These are phyloP conservation scores for Ligustrum vulgare DNA, from an alignment of 257 asterid genomes.

Conservation along the genomic window DNA sequence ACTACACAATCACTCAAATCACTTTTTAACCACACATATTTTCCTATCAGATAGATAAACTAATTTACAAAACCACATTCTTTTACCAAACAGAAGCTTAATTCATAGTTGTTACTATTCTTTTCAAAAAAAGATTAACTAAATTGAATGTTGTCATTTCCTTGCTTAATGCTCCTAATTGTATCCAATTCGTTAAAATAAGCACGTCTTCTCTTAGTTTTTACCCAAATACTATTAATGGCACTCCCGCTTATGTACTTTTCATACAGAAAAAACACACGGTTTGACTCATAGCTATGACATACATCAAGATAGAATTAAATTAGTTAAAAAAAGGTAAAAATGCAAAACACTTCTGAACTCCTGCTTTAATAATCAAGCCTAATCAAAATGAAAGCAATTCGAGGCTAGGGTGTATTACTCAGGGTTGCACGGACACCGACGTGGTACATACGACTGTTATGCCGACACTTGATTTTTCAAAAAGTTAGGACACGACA, in stretches of 20 bases:
- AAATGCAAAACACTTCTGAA: neutral
- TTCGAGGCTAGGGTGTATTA: neutral
- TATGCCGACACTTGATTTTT: no score
- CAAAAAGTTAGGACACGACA: no score
- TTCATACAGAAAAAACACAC: neutral
- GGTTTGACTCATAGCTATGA: neutral
- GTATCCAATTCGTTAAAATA: neutral
- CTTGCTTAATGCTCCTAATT: neutral
- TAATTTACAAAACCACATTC: no score
- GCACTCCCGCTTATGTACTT: neutral
- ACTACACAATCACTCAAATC: no score
- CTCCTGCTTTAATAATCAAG: neutral
- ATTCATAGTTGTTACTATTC: neutral
- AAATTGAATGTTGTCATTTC: neutral
- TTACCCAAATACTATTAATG: conserved; percentile 2
- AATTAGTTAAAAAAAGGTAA: neutral
- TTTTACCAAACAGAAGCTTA: neutral
- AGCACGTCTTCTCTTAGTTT: neutral
- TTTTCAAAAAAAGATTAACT: neutral
- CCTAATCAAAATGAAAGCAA: neutral
- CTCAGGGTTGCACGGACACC: neutral
- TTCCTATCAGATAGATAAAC: no score
- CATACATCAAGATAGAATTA: neutral
- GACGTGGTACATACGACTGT: no score
- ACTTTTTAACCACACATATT: no score